Base-by-base conservation (phyloP, 2,329 filamentous ascomycete genomes). In the Orbilia javanica region DNA sequence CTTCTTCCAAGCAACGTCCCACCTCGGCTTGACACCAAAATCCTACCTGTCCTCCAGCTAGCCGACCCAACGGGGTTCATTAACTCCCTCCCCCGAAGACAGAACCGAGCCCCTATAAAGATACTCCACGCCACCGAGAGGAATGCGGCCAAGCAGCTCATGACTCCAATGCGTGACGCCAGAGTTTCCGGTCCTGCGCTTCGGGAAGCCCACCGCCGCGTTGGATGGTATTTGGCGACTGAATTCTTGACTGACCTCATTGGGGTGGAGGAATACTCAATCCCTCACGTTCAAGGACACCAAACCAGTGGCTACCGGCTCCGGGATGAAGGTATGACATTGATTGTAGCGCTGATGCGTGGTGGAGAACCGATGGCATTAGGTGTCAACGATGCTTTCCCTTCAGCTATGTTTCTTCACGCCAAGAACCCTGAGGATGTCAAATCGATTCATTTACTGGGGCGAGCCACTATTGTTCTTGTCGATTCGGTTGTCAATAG, bases 401-500 rank as follows among this genome's bases (percentile, higher is more conserved):
- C 87, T 0, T 73, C 71, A 0, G 88, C 88, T 3, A 85, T 84
- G 81, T 89, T 90, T 65, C 57, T 89, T 0, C 88, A 90, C 66
- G 84, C 84, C 1, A 81, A 80, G 0, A 4, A 60, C 2, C 82
- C 85, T 0, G 66, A 81, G 0, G 86, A 90, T 39, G 79, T 90
- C 46, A 83, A 83, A 52, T 1, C 31, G 0, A 46, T 85, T 0
- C 85, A 88, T 80, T 10, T 90, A 0, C 6, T 83, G 0, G 82
- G 80, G 1, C 82, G 83, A 52, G 60, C 72, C 13, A 87, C 83
- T 0, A 81, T 90, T 0, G 79, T 91, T 0, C 82, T 91, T 2
- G 88, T 90, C 0, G 89, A 90, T 81, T 89, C 87, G 0, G 88
- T 90, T 0, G 82, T 90, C n/a, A 90, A 91, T 79, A 89, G 81